Base-by-base conservation (phyloP, 2,329 filamentous ascomycete genomes). In the Penicillium capsulatum region DNA sequence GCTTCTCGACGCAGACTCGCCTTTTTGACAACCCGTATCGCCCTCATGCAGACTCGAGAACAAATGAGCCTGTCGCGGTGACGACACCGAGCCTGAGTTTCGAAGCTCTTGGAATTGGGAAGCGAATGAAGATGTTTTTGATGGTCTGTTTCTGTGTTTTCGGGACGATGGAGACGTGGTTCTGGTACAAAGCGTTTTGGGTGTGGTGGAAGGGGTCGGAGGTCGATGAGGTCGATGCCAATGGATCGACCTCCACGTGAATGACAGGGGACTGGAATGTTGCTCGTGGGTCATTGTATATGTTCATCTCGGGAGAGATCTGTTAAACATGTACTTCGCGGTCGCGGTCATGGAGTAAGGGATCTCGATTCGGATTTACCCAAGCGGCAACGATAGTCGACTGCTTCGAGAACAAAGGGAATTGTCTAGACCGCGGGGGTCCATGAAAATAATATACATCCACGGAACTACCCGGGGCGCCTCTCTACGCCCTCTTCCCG, bases 161-260 rank as follows among this genome's bases (percentile, higher is more conserved):
- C 38, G 58, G 61, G 7, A 61, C 57, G 2, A 55, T 65, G 36
- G 63, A 66, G 42, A 54, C 56, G 13, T 56, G 57, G 31, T 61
- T 66, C 37, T 66, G 57, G 54, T 49, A 46, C 13, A 54, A 58
- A 32, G 49, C 52, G 27, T 42, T 56, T 28, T 53, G 47, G 51
- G 39, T 46, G 17, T 58, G 54, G 58, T 55, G 49, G 31, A 45
- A 44, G 15, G 38, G 42, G 35, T 22, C 9, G 16, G 30, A 19
- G 27, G 32, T 9, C 6, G 13, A 31, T 9, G 26, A 31, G 27
- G 16, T 3, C 24, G 27, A 37, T 7, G 11, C 22, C 7, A 11
- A 7, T 7, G 11, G n/a, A n/a, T n/a, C n/a, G n/a, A n/a, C n/a
- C n/a, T n/a, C n/a, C n/a, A n/a, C n/a, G n/a, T n/a, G n/a, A n/a